A percentile compares a stretch with the other conserved stretches of the same genome.
Evolutionary conservation across 352 stramenopile species (phyloP).

Genomic region (Pythium chondricola): DNA sequence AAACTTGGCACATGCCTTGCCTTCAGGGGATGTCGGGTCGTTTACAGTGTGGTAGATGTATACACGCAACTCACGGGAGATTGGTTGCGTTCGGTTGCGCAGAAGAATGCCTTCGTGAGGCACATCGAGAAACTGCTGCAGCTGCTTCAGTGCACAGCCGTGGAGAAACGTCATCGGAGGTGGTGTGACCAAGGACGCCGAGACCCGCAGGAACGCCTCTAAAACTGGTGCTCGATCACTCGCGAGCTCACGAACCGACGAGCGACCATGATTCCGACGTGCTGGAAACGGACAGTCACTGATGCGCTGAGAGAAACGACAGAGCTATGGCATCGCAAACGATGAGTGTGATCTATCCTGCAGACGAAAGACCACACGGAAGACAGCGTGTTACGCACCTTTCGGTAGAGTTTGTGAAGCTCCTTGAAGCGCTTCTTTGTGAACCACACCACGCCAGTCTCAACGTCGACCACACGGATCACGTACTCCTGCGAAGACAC

Average conservation of each 20-base stretch:
- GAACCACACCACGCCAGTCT: conserved; percentile 83
- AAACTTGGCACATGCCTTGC: conserved; percentile 76
- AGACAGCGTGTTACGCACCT: conserved; percentile 27
- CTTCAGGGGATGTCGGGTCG: conserved; percentile 67
- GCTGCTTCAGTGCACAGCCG: conserved; percentile 64
- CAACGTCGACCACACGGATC: conserved; percentile 78
- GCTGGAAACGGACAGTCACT: conserved; percentile 70
- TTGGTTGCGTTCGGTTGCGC: conserved; percentile 74
- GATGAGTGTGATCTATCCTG: too few relatives aligned
- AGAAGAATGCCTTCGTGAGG: conserved; percentile 61
- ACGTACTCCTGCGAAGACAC: conserved; percentile 60
- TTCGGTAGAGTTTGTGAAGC: conserved; percentile 77
- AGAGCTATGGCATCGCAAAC: conserved; percentile 29
- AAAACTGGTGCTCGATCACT: conserved; percentile 64
- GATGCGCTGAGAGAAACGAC: conserved; percentile 57
- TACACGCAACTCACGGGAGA: conserved; percentile 65
- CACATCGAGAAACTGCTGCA: conserved; percentile 79
- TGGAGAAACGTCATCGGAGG: conserved; percentile 72
- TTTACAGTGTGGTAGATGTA: conserved; percentile 80
- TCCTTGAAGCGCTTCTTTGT: conserved; percentile 78
- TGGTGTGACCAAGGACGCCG: conserved; percentile 63
- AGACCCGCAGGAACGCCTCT: conserved; percentile 70
- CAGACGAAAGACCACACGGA: background rate
- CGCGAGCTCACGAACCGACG: conserved; percentile 52
- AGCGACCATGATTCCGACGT: conserved; percentile 44